Conservation (phyloP, 2,329 filamentous ascomycete genomes). For the Ceratocystis albifundus region DNA sequence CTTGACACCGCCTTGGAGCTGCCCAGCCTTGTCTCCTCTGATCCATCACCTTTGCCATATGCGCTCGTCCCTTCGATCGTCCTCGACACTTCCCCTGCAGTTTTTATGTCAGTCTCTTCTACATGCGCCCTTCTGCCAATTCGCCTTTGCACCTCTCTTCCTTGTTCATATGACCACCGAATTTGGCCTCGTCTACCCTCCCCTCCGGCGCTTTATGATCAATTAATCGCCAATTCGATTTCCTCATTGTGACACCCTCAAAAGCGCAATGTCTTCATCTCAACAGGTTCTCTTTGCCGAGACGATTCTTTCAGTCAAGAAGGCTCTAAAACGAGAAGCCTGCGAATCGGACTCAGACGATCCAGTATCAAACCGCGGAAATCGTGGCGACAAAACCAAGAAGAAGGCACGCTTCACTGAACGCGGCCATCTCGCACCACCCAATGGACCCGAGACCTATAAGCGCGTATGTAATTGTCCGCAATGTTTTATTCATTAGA, state of each 20-base stretch:
- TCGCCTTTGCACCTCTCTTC: background rate
- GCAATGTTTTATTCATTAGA: background rate
- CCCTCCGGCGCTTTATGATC: background rate
- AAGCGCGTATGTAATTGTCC: conserved; percentile 45
- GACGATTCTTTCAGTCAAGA: conserved; percentile 57
- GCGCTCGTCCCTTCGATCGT: background rate
- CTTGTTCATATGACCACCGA: background rate
- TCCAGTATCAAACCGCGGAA: conserved; percentile 55
- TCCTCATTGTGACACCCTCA: background rate
- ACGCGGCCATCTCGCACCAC: conserved; percentile 55
- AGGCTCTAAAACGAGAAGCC: conserved; percentile 52
- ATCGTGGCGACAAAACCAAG: conserved; percentile 70
- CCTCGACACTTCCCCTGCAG: background rate
- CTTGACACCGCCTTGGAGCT: conserved; percentile 15
- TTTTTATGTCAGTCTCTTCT: background rate
- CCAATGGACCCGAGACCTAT: conserved; percentile 55
- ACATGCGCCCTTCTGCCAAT: background rate
- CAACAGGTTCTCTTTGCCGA: conserved; percentile 54
- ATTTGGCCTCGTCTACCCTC: background rate
- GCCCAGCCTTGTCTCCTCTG: background rate
- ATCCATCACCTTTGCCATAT: background rate
- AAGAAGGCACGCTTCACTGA: conserved; percentile 60
- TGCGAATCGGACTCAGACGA: conserved; percentile 69
- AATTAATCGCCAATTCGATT: background rate
- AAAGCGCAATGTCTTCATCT: conserved; percentile 31